Evolutionary conservation across 2,329 filamentous ascomycete species (phyloP).

Genomic region (Fusarium temperatum): DNA sequence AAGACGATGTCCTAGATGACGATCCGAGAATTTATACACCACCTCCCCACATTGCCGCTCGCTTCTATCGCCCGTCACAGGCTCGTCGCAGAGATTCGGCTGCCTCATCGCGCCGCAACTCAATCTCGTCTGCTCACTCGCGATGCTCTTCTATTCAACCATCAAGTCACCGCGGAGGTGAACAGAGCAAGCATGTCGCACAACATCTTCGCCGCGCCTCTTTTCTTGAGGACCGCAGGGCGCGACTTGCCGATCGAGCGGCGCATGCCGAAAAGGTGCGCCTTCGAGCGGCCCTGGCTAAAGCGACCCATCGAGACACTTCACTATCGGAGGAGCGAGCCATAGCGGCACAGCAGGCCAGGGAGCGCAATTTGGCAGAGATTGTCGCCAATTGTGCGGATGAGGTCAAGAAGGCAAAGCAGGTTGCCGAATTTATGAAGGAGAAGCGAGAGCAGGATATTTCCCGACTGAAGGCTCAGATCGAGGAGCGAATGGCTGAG

Average conservation of each 20-base stretch:
- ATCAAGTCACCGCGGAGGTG: slow-evolving; percentile 58
- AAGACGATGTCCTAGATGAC: slow-evolving; percentile 45
- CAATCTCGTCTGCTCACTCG: slow-evolving; percentile 79
- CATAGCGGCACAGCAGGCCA: slow-evolving; percentile 78
- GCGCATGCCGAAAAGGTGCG: slow-evolving; percentile 87
- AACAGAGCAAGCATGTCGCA: slow-evolving; percentile 79
- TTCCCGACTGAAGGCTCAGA: slow-evolving; percentile 73
- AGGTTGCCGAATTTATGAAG: slow-evolving; percentile 83
- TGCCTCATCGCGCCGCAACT: slow-evolving; percentile 81
- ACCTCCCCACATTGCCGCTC: slow-evolving; percentile 79
- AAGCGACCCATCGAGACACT: slow-evolving; percentile 71
- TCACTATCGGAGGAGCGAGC: slow-evolving; percentile 79
- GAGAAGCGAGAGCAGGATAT: slow-evolving; percentile 81
- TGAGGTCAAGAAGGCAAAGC: slow-evolving; percentile 84
- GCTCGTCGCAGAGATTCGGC: slow-evolving; percentile 78
- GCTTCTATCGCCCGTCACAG: slow-evolving; percentile 75
- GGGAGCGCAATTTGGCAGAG: slow-evolving; percentile 83
- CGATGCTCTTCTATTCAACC: slow-evolving; percentile 69
- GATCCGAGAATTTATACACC: slow-evolving; percentile 62
- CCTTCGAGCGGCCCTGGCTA: slow-evolving; percentile 76
- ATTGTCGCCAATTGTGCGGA: slow-evolving; percentile 84
- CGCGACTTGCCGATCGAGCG: slow-evolving; percentile 80
- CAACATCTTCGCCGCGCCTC: slow-evolving; percentile 82
- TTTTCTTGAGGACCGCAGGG: slow-evolving; percentile 83
- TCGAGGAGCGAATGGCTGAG: slow-evolving; percentile 82